Base-by-base conservation (phyloP, 2,329 filamentous ascomycete species). In the Diplodia scrobiculata region DNA sequence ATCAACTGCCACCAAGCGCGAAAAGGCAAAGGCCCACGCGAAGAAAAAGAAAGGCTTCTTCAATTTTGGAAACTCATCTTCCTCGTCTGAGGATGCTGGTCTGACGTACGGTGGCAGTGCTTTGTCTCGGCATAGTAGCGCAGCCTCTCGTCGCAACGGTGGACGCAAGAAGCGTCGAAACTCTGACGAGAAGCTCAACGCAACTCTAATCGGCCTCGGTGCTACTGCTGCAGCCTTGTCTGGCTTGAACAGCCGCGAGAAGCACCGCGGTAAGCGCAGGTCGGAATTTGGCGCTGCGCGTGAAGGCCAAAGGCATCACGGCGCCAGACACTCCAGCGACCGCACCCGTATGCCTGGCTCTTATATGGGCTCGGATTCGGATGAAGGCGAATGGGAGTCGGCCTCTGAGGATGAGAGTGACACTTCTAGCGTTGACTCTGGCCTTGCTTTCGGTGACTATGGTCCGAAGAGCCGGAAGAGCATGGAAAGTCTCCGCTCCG, bases 371-470 rank as follows among this genome's bases (percentile, higher is more conserved):
- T 67, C 67, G 17, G 71, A 72, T 19, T 79, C 77, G 25, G 84
- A 85, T 34, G 83, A 82, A 25, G 83, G 84, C 50, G 81, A 83
- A 51, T 79, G 76, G 75, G 76, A 77, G 64, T 77, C 77, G 68
- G 67, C 76, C 36, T 75, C 75, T 10, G 77, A 78, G 38, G 76
- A 73, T 13, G 79, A 79, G n/a, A 51, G 41, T 17, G 51, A 64
- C 14, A 82, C 79, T 19, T 76, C 79, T 38, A 86, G 83, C 73
- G 77, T 83, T 54, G 83, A 84, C 70, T 85, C 83, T 34, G 85
- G 78, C 29, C 80, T 90, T 64, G 87, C 87, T 1, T 90, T 88
- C 70, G 88, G 87, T 50, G 82, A 81, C 54, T 77, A 77, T 38
- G 73, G 74, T 29, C 72, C 71, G 50, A 60, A 51, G 36, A 54